A percentile compares a stretch with the other conserved stretches of the same genome.
These are phyloP conservation scores for Colletotrichum tabaci DNA, from an alignment of 2,329 filamentous ascomycete genomes.

Conservation along the genomic window DNA sequence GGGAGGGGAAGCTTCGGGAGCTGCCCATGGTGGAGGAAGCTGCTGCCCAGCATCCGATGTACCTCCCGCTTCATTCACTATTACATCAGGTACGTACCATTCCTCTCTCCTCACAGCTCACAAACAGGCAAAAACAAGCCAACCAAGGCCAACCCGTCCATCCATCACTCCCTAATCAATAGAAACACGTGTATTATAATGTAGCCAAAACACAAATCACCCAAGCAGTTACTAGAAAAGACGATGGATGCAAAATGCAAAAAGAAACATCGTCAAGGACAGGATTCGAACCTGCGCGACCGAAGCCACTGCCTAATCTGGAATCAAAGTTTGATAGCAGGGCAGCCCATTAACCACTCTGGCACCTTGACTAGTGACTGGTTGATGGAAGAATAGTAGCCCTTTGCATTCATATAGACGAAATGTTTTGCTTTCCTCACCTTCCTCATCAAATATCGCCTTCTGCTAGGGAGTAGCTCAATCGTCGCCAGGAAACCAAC, in stretches of 20 bases:
- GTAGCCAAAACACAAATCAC: too few relatives aligned
- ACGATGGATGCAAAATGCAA: background rate
- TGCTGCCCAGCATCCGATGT: slow-evolving; percentile 15
- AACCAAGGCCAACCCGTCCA: too few relatives aligned
- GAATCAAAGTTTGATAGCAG: slow-evolving; percentile 24
- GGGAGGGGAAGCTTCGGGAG: slow-evolving; percentile 21
- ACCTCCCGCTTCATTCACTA: background rate
- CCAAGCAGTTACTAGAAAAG: too few relatives aligned
- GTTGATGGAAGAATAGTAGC: fast-evolving
- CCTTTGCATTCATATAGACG: background rate
- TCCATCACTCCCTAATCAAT: too few relatives aligned
- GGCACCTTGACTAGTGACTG: slow-evolving; percentile 24
- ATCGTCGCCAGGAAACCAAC: too few relatives aligned
- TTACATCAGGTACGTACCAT: too few relatives aligned
- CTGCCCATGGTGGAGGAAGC: slow-evolving; percentile 19
- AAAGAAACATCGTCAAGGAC: slow-evolving; percentile 1
- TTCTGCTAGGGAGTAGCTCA: background rate
- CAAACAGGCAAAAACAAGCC: too few relatives aligned
- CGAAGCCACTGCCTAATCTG: slow-evolving; percentile 29
- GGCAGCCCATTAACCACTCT: slow-evolving; percentile 33
- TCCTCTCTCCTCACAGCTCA: too few relatives aligned
- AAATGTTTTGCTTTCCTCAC: too few relatives aligned
- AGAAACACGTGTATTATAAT: too few relatives aligned
- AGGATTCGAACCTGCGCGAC: slow-evolving; percentile 33
- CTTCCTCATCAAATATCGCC: fast-evolving